Conservation (phyloP, 116 monocot genomes). For the Trichopus zeylanicus region DNA sequence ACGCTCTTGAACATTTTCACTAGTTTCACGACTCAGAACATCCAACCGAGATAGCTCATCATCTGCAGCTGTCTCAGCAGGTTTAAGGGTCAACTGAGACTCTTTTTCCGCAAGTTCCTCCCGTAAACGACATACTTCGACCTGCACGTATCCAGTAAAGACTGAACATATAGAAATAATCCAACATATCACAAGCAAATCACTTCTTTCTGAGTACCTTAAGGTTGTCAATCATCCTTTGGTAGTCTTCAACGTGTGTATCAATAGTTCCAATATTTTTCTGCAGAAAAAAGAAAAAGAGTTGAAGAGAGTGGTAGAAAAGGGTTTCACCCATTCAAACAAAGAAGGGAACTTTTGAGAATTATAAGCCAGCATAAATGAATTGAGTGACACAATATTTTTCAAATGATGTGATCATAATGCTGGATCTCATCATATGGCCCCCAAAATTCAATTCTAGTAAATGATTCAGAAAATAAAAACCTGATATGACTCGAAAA, state of each 20-base stretch:
- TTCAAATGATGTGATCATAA: too few relatives aligned
- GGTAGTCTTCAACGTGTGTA: conserved; percentile 89
- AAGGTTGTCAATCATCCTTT: conserved; percentile 89
- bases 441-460: background rate
- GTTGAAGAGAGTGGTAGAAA: background rate
- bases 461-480: too few relatives aligned
- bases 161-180: background rate
- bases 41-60: conserved; percentile 91
- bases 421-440: background rate
- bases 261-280: conserved; percentile 94
- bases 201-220: conserved; percentile 40
- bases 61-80: conserved; percentile 54
- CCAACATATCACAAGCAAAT: background rate
- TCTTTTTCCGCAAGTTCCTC: conserved; percentile 94
- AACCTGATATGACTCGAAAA: too few relatives aligned
- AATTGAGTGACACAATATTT: too few relatives aligned
- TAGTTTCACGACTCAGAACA: conserved; percentile 77
- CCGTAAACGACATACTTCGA: conserved; percentile 70
- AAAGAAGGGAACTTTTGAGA: too few relatives aligned
- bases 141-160: conserved; percentile 24
- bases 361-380: too few relatives aligned
- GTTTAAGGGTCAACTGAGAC: conserved; percentile 64
- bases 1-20: conserved; percentile 97
- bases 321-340: background rate
- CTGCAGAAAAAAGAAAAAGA: conserved; percentile 19